Evolutionary conservation across 2,329 filamentous ascomycete species (phyloP).

Genomic region (Colletotrichum tofieldiae): DNA sequence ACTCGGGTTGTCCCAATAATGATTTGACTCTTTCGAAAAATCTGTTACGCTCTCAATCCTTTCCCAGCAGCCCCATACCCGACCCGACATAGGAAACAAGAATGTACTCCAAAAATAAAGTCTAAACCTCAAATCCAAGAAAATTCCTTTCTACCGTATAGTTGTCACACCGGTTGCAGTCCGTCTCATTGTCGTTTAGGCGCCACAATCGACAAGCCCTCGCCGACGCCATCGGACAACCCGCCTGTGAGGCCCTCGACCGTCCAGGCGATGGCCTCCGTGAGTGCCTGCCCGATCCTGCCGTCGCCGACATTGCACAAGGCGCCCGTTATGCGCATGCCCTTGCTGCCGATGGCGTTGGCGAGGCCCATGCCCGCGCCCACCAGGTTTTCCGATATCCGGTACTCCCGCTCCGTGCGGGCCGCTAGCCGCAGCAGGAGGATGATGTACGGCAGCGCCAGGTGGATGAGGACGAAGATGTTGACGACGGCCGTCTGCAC

Average conservation of each 20-base stretch:
- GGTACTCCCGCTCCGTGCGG: slow-evolving; percentile 77
- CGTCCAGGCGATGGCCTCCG: slow-evolving; percentile 72
- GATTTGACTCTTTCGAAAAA: neutral
- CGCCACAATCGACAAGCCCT: slow-evolving; percentile 47
- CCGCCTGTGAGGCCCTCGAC: slow-evolving; percentile 76
- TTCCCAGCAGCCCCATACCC: slow-evolving; percentile 3
- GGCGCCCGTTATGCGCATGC: slow-evolving; percentile 67
- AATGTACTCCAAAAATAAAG: slow-evolving; percentile 26
- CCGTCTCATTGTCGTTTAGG: slow-evolving; percentile 35
- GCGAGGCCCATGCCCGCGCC: slow-evolving; percentile 66
- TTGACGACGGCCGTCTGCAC: slow-evolving; percentile 71
- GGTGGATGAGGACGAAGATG: slow-evolving; percentile 71
- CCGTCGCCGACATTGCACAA: slow-evolving; percentile 76
- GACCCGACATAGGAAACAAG: slow-evolving; percentile 6
- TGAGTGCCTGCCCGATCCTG: slow-evolving; percentile 71
- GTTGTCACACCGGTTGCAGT: neutral
- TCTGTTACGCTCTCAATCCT: neutral
- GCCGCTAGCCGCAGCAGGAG: slow-evolving; percentile 68
- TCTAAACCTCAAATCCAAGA: slow-evolving; percentile 22
- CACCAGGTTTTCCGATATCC: slow-evolving; percentile 73
- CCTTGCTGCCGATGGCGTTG: slow-evolving; percentile 67
- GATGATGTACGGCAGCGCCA: slow-evolving; percentile 74
- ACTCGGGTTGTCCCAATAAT: neutral
- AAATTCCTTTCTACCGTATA: slow-evolving; percentile 7
- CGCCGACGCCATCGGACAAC: slow-evolving; percentile 74